These are phyloP conservation scores for Ustilago tritici DNA, from an alignment of 1,284 basidiomycete species.

Conservation along the genomic window DNA sequence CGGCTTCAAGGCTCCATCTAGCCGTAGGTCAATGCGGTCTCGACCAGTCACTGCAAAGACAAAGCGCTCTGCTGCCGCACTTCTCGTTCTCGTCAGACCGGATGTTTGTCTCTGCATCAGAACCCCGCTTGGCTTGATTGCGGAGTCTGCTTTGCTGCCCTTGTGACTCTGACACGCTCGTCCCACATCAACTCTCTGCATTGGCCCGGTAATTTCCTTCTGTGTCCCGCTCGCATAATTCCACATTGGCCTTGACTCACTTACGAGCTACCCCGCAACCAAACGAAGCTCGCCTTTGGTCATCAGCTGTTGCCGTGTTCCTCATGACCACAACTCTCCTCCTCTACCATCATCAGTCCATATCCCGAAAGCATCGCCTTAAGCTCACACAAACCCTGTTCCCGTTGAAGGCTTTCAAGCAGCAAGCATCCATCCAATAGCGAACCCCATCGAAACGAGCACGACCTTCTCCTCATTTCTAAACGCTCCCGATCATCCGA, in stretches of 20 bases:
- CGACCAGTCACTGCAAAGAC: not conserved
- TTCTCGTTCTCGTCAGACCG: constrained; percentile 6
- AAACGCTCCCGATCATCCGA: not conserved
- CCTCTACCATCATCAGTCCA: constrained; percentile 7
- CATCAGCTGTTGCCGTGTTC: not conserved
- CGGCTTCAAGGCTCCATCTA: constrained; percentile 12
- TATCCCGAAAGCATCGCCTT: constrained; percentile 1
- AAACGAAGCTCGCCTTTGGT: not conserved
- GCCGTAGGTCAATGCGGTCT: constrained; percentile 7
- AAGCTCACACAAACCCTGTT: not conserved
- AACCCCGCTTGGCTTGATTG: constrained; percentile 7
- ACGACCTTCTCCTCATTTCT: not conserved
- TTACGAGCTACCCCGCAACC: constrained; percentile 32
- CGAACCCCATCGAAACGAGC: not conserved
- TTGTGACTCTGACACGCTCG: constrained; percentile 43
- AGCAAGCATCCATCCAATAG: not conserved
- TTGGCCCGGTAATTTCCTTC: constrained; percentile 20
- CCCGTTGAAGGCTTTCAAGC: not conserved
- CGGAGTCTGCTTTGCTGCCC: constrained; percentile 12
- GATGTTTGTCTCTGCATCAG: not conserved
- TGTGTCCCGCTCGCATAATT: constrained; percentile 12
- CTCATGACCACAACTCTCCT: too few relatives aligned
- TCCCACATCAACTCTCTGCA: not conserved
- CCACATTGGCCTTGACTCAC: constrained; percentile 5
- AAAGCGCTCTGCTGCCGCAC: not conserved